Percentiles rank a stretch among this genome's conserved stretches.
Conservation (phyloP, 2,329 filamentous ascomycete species). For the Aspergillus luchuensis region DNA sequence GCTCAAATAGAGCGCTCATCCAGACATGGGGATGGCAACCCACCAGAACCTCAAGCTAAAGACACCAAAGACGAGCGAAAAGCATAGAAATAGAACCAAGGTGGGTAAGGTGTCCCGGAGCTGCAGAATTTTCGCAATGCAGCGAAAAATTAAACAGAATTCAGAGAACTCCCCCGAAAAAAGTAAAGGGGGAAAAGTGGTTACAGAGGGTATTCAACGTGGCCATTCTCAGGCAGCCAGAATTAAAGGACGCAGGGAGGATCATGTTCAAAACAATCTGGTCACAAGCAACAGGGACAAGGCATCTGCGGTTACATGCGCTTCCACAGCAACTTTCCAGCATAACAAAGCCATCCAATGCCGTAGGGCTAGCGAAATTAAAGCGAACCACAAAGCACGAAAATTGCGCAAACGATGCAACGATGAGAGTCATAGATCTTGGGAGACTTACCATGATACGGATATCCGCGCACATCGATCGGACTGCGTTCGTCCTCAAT, state of each 20-base stretch:
- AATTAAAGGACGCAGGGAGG: conserved; percentile 7
- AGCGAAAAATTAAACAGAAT: not conserved
- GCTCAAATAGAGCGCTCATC: conserved; percentile 29
- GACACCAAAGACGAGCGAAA: conserved; percentile 1
- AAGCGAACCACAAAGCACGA: conserved; percentile 31
- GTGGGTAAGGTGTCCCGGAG: not conserved
- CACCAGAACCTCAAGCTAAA: not conserved
- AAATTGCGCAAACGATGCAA: conserved; percentile 41
- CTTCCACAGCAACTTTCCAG: conserved; percentile 16
- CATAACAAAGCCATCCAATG: conserved; percentile 11
- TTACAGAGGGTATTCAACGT: not conserved
- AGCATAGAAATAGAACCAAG: conserved; percentile 8
- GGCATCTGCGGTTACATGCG: conserved; percentile 9
- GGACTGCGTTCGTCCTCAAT: conserved; percentile 43
- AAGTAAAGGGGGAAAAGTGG: conserved; percentile 10
- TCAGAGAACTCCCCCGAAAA: not conserved
- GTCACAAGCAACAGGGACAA: not conserved
- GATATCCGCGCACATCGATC: conserved; percentile 42
- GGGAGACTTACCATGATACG: conserved; percentile 44
- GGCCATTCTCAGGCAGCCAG: conserved; percentile 8
- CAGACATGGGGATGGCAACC: conserved; percentile 12
- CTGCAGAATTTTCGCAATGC: not conserved
- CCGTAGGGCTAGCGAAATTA: conserved; percentile 19
- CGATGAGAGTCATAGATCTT: conserved; percentile 28
- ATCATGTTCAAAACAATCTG: not conserved